These are phyloP conservation scores for Diplocarpon rosae DNA, from an alignment of 2,329 filamentous ascomycete species.

Conservation along the genomic window DNA sequence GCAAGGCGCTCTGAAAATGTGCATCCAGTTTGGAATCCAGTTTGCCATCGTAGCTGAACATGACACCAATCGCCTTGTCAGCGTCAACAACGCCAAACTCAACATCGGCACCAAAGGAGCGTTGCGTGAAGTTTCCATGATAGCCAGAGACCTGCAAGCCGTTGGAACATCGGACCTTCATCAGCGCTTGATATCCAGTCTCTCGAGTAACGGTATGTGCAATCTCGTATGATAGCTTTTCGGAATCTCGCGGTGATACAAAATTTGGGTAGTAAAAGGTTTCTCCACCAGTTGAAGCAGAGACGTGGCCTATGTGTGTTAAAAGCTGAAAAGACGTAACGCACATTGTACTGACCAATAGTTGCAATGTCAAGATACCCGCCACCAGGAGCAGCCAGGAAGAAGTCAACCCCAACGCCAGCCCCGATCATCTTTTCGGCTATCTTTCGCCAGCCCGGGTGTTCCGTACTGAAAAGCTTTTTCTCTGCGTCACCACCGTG, in stretches of 20 bases:
- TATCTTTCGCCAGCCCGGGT: constrained; percentile 75
- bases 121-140: constrained; percentile 91
- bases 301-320: constrained; percentile 55
- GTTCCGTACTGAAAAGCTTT: constrained; percentile 83
- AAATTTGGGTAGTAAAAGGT: constrained; percentile 97
- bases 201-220: constrained; percentile 78
- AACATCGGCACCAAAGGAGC: constrained; percentile 87
- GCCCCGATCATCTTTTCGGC: constrained; percentile 79
- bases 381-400: constrained; percentile 81
- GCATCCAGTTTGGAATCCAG: constrained; percentile 94
- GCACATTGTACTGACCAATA: constrained; percentile 47
- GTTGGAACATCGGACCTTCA: constrained; percentile 98
- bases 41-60: constrained; percentile 93
- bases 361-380: constrained; percentile 90
- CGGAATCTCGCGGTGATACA: constrained; percentile 71
- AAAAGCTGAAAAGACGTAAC: constrained; percentile 5
- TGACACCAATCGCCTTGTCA: constrained; percentile 84
- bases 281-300: constrained; percentile 85
- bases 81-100: constrained; percentile 88
- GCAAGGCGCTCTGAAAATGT: constrained; percentile 89
- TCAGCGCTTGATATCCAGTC: constrained; percentile 88
- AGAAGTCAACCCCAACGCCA: constrained; percentile 87
- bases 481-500: constrained; percentile 82
- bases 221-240: constrained; percentile 77
- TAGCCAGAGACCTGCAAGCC: constrained; percentile 90